Evolutionary conservation across 1,284 basidiomycete genomes (phyloP).

Genomic region (Cryptococcus sp.): DNA sequence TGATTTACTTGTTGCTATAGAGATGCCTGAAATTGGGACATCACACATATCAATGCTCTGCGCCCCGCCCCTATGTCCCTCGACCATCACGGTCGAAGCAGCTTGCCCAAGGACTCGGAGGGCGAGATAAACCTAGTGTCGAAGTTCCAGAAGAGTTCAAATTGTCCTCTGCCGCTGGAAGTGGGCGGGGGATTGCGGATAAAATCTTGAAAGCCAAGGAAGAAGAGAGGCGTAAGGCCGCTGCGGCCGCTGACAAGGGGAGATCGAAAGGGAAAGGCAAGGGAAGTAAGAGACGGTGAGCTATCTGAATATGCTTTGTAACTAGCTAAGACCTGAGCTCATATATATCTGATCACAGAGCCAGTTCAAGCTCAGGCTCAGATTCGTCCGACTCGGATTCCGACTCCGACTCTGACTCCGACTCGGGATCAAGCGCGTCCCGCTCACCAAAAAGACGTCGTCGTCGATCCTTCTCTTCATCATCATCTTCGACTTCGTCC

Average conservation of each 20-base stretch:
- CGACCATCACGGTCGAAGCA: slow-evolving; percentile 47
- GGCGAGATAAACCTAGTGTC: slow-evolving; percentile 41
- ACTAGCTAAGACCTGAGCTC: too few species aligned
- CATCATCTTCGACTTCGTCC: slow-evolving; percentile 6
- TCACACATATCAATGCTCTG: slow-evolving; percentile 53
- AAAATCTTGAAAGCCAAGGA: slow-evolving; percentile 50
- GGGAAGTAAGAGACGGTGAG: slow-evolving; percentile 14
- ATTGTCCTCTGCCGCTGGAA: slow-evolving; percentile 7
- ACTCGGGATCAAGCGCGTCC: slow-evolving; percentile 24
- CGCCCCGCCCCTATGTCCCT: slow-evolving; percentile 45
- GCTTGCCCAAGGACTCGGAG: slow-evolving; percentile 29
- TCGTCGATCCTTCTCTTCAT: slow-evolving; percentile 12
- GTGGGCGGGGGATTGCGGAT: slow-evolving; percentile 45
- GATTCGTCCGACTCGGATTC: slow-evolving; percentile 27
- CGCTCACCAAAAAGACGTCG: slow-evolving; percentile 21
- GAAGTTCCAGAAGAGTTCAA: slow-evolving; percentile 54
- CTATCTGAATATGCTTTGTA: not conserved
- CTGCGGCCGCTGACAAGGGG: slow-evolving; percentile 18
- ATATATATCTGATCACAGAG: too few species aligned
- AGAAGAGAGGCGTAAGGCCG: slow-evolving; percentile 35
- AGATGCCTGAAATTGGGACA: slow-evolving; percentile 51
- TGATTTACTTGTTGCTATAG: slow-evolving; percentile 12
- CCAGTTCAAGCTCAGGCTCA: too few species aligned
- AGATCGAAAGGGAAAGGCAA: slow-evolving; percentile 12
- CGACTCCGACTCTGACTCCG: slow-evolving; percentile 27